Evolutionary conservation across 2,329 filamentous ascomycete species (phyloP), one percentile per base, ranked within the genome.

Genomic region (Alternaria conjuncta): DNA sequence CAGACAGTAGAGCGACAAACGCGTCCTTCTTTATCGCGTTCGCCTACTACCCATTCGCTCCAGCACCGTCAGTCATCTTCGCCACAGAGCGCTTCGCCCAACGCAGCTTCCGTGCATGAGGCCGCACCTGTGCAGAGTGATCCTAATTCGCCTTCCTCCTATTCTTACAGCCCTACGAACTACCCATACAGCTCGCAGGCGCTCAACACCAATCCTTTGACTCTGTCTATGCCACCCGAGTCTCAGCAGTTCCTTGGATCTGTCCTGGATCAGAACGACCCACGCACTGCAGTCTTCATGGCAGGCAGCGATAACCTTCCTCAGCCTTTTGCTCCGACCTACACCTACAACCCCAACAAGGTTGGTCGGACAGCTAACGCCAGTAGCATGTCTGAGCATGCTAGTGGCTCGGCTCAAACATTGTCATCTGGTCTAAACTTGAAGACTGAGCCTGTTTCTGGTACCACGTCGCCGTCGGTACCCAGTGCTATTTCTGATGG

Each of bases 201-300:
- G n/a, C 46, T 79, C 21, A 74, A 73, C 61, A 73, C 78, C 49
- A 80, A 80, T 45, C 84, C 84, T 10, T 79, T 88, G 57, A 84
- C 83, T 3, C 82, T 83, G 44, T 79, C 82, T 4, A 75, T 88
- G 21, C 85, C 86, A 21, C 75, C 82, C 5, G 84, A 88, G 67
- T 81, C 85, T 2, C 86, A 87, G 72, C 84, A 86, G 70, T 77
- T 88, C 18, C 77, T 88, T 6, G 85, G 83, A 15, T 78, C 80
- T 3, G 75, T 78, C 0, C 75, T 86, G 6, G 82, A 85, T 63
- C 76, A 78, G 3, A 81, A 79, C 28, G 82, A 86, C 63, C 80
- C 82, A 4, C 75, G 80, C 58, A 82, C 81, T 20, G 71, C 81
- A 43, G 78, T 82, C 65, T 78, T 86, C 61, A 86, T 85, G 82